Evolutionary conservation across 1,284 basidiomycete species (phyloP), one percentile per base, ranked within the genome.

Genomic region (Trichosporon ovoides): DNA sequence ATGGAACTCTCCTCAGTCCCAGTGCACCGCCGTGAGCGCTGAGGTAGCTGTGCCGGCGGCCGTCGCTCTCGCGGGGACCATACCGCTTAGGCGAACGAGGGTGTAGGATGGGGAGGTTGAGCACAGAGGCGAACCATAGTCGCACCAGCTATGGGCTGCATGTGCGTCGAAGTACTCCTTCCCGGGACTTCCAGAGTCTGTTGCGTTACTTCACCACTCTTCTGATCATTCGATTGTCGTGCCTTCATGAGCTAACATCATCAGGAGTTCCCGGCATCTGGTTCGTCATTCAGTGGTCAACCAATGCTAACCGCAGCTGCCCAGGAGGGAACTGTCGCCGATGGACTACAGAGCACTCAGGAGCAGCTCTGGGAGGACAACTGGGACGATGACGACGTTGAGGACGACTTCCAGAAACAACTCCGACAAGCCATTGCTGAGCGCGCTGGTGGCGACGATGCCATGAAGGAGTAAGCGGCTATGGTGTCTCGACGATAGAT

Each of bases 381-480:
- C 76, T 98, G 95, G 95, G 95, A 98, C 71, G 95, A 98, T 70
- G 95, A 98, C 78, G 94, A 97, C 77, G 87, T 96, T 62, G 95
- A 96, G 75, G 94, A 97, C 71, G 92, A 97, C 68, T 98, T 98
- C 74, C 94, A 91, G 70, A 87, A 90, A 59, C 92, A 96, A 77
- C 80, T 98, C 68, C 85, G 95, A 24, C 56, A 56, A 48, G 74
- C 74, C 3, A 74, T 75, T 20, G 64, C 66, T 37, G 70, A 72
- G 59, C 68, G 71, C 31, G 60, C 64, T 11, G 72, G 72, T 33
- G 70, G 66, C 53, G 72, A 72, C 51, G 66, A 66, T 38, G 60
- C 69, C 31, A 76, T 76, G 74, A 76, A 76, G 68, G 72, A 73
- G 56, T 76, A 63, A 38, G 19, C 43, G 7, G n/a, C 24, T n/a